These are phyloP conservation scores for Pythium plurisporium DNA, from an alignment of 352 stramenopile genomes.

Conservation along the genomic window DNA sequence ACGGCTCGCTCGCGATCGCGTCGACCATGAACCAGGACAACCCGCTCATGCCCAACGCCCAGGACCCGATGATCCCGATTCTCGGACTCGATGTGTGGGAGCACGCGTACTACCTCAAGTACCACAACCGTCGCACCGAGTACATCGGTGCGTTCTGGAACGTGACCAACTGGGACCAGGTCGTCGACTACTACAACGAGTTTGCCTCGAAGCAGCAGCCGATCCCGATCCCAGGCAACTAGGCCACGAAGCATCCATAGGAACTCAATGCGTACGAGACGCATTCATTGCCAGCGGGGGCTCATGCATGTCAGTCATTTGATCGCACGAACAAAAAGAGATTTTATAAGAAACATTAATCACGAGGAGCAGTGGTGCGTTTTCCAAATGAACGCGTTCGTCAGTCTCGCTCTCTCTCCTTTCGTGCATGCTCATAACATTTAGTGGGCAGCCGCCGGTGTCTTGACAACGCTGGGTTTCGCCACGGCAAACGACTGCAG, in stretches of 20 bases:
- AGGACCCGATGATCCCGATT: constrained; percentile 63
- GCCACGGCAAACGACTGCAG: constrained; percentile 14
- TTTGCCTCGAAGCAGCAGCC: constrained; percentile 45
- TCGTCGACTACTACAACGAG: constrained; percentile 56
- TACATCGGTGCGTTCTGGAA: constrained; percentile 57
- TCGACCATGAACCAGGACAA: constrained; percentile 89
- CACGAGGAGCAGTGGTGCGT: no score
- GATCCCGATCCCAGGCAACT: constrained; percentile 47
- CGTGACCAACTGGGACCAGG: constrained; percentile 39
- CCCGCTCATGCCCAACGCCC: constrained; percentile 27
- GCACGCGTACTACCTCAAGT: constrained; percentile 86
- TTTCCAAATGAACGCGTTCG: no score
- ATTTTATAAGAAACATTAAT: no score
- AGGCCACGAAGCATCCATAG: no score
- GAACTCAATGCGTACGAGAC: no score
- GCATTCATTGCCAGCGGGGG: no score
- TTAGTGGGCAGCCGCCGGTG: background rate
- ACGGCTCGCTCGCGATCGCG: constrained; percentile 81
- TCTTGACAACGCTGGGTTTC: background rate
- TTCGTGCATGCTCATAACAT: constrained; percentile 1
- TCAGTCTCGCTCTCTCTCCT: no score
- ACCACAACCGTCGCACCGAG: constrained; percentile 75
- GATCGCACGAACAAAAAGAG: no score
- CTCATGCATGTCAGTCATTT: no score
- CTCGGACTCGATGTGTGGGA: constrained; percentile 89